phyloP scores from a whole-genome alignment of 2,329 filamentous ascomycete species.

The Magnaporthiopsis poae region DNA sequence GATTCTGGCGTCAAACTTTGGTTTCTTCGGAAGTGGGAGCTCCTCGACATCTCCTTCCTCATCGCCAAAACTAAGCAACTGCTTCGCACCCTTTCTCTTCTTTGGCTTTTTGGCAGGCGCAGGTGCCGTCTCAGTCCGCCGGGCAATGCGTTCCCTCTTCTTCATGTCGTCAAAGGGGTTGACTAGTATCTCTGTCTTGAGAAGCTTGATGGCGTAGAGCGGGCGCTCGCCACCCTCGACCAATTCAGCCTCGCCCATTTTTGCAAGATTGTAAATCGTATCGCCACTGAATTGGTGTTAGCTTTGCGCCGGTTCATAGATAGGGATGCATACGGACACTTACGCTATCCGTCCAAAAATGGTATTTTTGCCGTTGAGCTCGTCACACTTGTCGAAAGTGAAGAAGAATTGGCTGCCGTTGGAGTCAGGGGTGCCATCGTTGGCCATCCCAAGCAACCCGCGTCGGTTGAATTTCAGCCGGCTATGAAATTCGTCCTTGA shows the following conservation, averaged over 20 bases:
- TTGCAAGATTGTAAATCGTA: constrained; percentile 90
- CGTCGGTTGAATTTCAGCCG: constrained; percentile 85
- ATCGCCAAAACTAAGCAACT: constrained; percentile 68
- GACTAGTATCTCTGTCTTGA: constrained; percentile 61
- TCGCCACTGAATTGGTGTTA: constrained; percentile 44
- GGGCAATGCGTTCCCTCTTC: constrained; percentile 51
- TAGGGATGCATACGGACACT: background rate
- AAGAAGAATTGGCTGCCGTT: constrained; percentile 98
- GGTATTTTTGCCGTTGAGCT: constrained; percentile 83
- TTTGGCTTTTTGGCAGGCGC: constrained; percentile 46
- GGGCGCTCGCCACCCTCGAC: constrained; percentile 71
- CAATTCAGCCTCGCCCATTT: constrained; percentile 82
- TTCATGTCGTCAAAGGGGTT: constrained; percentile 79
- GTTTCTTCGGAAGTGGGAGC: constrained; percentile 57
- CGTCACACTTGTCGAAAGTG: constrained; percentile 73
- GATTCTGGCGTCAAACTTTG: constrained; percentile 69
- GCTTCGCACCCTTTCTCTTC: constrained; percentile 67
- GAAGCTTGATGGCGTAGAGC: constrained; percentile 74
- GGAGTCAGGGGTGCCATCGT: constrained; percentile 64
- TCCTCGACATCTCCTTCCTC: constrained; percentile 52
- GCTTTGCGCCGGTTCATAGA: background rate
- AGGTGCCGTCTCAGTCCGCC: constrained; percentile 33
- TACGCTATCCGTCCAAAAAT: constrained; percentile 76
- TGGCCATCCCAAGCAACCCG: constrained; percentile 91
- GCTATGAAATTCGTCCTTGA: constrained; percentile 82